Evolutionary conservation across 2,329 filamentous ascomycete genomes (phyloP).

Genomic region (Ophiostoma sp.): DNA sequence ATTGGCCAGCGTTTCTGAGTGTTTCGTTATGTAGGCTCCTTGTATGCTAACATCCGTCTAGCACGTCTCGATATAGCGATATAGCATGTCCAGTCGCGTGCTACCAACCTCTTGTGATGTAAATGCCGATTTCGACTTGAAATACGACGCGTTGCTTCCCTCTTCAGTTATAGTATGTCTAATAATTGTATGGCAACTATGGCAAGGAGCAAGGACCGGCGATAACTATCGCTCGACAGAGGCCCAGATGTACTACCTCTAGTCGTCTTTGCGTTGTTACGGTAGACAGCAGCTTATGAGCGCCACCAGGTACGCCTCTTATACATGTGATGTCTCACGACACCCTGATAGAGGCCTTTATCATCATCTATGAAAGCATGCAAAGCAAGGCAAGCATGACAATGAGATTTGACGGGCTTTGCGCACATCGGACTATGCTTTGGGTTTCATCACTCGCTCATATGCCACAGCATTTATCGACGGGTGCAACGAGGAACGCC

Average conservation of each 20-base stretch:
- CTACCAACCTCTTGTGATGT: neutral
- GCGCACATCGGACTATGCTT: neutral
- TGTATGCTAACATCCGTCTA: slow-evolving; percentile 6
- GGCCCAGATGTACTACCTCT: too few species aligned
- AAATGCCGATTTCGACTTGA: neutral
- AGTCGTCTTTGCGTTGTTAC: too few species aligned
- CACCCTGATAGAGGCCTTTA: neutral
- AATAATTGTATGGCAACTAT: too few species aligned
- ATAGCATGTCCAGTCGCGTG: slow-evolving; percentile 1
- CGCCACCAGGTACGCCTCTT: too few species aligned
- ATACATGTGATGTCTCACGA: neutral
- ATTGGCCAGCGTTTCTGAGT: neutral
- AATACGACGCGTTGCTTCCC: neutral
- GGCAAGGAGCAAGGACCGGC: too few species aligned
- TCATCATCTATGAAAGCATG: neutral
- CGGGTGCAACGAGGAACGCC: neutral
- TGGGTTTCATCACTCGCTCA: neutral
- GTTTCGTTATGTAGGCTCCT: neutral
- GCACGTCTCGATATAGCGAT: slow-evolving; percentile 8
- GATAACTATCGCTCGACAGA: too few species aligned
- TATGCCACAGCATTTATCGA: neutral
- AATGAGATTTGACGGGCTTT: neutral
- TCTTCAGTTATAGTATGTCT: too few species aligned
- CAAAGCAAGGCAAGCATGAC: neutral
- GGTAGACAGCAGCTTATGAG: too few species aligned